Conservation (phyloP, 139 green algal species). For the Haematococcus lacustris region DNA sequence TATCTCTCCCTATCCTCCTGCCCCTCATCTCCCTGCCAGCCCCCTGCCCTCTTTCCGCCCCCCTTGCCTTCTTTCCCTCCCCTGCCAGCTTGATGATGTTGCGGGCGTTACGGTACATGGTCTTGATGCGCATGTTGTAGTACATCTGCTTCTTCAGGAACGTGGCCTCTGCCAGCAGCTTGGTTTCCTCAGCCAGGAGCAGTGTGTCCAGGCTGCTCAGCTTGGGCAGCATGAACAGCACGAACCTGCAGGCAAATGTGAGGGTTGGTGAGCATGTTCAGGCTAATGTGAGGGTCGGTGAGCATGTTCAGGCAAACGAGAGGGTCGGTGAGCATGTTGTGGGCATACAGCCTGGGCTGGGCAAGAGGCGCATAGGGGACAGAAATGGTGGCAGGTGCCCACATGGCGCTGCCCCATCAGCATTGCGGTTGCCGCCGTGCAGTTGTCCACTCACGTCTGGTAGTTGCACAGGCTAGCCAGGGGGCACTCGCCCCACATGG, state of each 20-base stretch:
- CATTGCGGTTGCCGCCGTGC: too few species aligned
- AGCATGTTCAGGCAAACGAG: background rate
- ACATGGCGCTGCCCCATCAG: too few species aligned
- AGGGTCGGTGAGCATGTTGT: too few species aligned
- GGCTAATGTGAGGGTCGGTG: background rate
- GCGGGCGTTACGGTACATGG: constrained; percentile 44
- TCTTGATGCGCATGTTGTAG: constrained; percentile 83
- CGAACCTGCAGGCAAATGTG: constrained; percentile 15
- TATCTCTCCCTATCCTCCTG: background rate
- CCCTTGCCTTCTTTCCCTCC: constrained; percentile 29
- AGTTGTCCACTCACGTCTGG: constrained; percentile 58
- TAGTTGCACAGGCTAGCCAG: constrained; percentile 70
- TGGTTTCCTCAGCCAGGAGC: constrained; percentile 54
- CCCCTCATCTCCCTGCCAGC: too few species aligned
- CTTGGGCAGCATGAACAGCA: constrained; percentile 41
- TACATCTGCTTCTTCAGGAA: constrained; percentile 82
- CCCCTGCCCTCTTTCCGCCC: too few species aligned
- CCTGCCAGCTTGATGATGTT: constrained; percentile 32
- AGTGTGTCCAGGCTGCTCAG: constrained; percentile 61
- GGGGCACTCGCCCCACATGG: constrained; percentile 63
- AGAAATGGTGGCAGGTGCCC: too few species aligned
- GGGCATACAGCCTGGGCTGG: background rate
- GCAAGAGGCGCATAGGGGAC: too few species aligned
- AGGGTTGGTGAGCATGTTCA: background rate
- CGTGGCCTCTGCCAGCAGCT: constrained; percentile 60